Percentiles rank a stretch among this genome's conserved stretches.
Conservation (phyloP, 306 rosid genomes). For the Leucaena leucocephala region DNA sequence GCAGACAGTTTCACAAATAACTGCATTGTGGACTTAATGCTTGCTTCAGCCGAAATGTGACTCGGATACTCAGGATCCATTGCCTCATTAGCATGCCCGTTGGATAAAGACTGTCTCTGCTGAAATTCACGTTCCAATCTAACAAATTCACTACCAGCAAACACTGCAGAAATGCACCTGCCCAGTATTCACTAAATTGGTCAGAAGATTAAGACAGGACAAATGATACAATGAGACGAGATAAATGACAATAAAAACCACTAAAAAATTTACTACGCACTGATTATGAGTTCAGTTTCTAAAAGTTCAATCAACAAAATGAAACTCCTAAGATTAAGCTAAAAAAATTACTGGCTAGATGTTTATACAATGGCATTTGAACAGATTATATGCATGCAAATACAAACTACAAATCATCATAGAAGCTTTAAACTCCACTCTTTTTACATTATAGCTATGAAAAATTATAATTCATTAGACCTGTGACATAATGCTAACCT, state of each 20-base stretch:
- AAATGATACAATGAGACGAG: background rate
- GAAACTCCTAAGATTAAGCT: slow-evolving; percentile 26
- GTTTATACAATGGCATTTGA: slow-evolving; percentile 33
- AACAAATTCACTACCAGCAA: slow-evolving; percentile 90
- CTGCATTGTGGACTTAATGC: slow-evolving; percentile 87
- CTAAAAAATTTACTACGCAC: background rate
- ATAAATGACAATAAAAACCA: background rate
- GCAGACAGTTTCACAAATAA: slow-evolving; percentile 86
- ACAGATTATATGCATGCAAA: slow-evolving; percentile 32
- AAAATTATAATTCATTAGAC: slow-evolving; percentile 11
- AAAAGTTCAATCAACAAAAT: slow-evolving; percentile 13
- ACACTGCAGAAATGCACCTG: slow-evolving; percentile 94
- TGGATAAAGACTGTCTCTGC: slow-evolving; percentile 66
- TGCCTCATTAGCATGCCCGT: slow-evolving; percentile 65
- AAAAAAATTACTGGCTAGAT: slow-evolving; percentile 20
- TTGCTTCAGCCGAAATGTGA: slow-evolving; percentile 76
- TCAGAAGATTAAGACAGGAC: slow-evolving; percentile 24
- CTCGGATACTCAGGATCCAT: slow-evolving; percentile 64
- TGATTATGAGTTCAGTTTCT: slow-evolving; percentile 19
- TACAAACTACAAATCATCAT: slow-evolving; percentile 24
- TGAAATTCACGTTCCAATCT: slow-evolving; percentile 84
- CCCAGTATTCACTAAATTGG: slow-evolving; percentile 36
- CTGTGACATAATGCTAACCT: slow-evolving; percentile 57
- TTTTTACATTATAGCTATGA: slow-evolving; percentile 17
- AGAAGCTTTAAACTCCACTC: slow-evolving; percentile 11